Evolutionary conservation across 441 rosid genomes (phyloP).

Genomic region (Breynia disticha): DNA sequence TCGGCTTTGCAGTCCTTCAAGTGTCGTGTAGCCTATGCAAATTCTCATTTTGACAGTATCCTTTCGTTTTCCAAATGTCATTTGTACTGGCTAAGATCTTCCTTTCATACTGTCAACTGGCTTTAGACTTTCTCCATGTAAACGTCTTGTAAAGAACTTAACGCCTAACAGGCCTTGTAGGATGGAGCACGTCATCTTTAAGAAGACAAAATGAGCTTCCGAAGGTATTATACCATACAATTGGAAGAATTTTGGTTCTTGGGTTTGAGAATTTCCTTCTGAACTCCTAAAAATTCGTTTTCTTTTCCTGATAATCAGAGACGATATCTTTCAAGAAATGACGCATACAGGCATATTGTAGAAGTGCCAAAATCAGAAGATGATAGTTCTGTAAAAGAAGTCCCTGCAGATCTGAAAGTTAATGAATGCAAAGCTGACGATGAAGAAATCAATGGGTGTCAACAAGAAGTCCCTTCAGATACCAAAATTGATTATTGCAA

Average conservation of each 20-base stretch:
- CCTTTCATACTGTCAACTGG: slow-evolving; percentile 1
- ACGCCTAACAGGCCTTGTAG: slow-evolving; percentile 56
- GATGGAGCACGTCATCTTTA: slow-evolving; percentile 90
- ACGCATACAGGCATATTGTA: slow-evolving; percentile 57
- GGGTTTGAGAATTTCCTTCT: slow-evolving; percentile 9
- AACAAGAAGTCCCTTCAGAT: slow-evolving; percentile 21
- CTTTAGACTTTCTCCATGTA: too few species aligned
- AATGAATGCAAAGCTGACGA: slow-evolving; percentile 33
- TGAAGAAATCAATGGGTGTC: slow-evolving; percentile 15
- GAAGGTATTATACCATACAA: slow-evolving; percentile 34
- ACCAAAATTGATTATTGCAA: slow-evolving; percentile 22
- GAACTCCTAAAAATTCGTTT: background rate
- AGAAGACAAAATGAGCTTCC: slow-evolving; percentile 59
- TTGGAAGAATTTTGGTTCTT: slow-evolving; percentile 7
- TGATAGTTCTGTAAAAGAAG: slow-evolving; percentile 23
- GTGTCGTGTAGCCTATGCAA: slow-evolving; percentile 73
- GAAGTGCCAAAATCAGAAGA: slow-evolving; percentile 29
- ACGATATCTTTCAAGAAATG: slow-evolving; percentile 27
- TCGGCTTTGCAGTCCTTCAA: slow-evolving; percentile 79
- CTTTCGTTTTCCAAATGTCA: slow-evolving; percentile 13
- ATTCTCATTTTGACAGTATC: slow-evolving; percentile 76
- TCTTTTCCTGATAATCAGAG: slow-evolving; percentile 28
- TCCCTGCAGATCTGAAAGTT: slow-evolving; percentile 15
- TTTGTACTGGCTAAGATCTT: too few species aligned
- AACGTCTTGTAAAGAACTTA: slow-evolving; percentile 23